Evolutionary conservation across 805 yeast species (phyloP), one percentile per base, ranked within the genome.

Genomic region (Candida hispaniensis): DNA sequence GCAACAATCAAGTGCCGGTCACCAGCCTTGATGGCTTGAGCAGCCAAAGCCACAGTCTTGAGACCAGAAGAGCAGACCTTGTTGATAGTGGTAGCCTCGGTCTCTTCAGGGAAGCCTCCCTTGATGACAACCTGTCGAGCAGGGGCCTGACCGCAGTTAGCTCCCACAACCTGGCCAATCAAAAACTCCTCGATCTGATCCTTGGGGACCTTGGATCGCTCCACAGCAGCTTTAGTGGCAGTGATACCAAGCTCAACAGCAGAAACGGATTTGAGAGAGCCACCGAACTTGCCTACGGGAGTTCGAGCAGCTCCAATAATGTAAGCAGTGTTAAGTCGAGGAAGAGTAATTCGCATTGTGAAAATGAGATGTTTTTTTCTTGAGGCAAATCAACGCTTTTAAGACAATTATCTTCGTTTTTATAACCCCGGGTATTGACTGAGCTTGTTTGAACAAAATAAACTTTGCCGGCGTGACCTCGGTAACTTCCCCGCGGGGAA

Each of bases 41-140:
- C 83, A 44, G 83, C 96, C 42, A 81, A 59, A 42, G 85, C 79
- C 43, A 82, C 75, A 14, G 94, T 70, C 63, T 88, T 86, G 73
- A 85, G 66, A 47, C 94, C 96, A 10, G 93, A 79, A 19, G 97
- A 93, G 68, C 97, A 86, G 39, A 86, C 97, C 64, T 86, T 86
- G 70, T 86, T 88, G 47, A 86, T 67, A 23, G 96, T 80, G 34
- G 93, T 71, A 39, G 94, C 93, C 41, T 81, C 80, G 39, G 85
- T 76, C 39, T 71, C 64, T 44, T 77, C 75, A 27, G 85, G 77
- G 39, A 86, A 66, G 7, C 96, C 96, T 10, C 95, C 78, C 49
- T 73, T 77, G 47, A 85, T 52, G 11, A 91, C 94, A 29, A 86
- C 96, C 64, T 86, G 97, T 63, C 96, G 79, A 17, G 97, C 97